These are phyloP conservation scores for Lodderomyces parapsilosis DNA, from an alignment of 1,139 yeast genomes.

Conservation along the genomic window DNA sequence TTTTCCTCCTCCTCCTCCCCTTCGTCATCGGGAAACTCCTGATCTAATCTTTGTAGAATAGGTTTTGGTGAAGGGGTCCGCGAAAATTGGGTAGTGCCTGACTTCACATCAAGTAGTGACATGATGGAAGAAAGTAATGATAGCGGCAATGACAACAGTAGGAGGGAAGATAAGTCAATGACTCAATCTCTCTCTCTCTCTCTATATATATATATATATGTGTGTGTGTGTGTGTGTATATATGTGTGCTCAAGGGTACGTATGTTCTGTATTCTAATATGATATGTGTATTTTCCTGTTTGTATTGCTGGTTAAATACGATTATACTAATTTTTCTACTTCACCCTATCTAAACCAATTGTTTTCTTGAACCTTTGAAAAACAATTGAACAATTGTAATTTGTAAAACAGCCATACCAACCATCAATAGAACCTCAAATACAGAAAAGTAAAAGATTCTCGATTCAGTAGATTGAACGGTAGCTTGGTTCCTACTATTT, in stretches of 20 bases:
- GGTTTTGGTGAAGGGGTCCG: slow-evolving; percentile 12
- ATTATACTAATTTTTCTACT: not conserved
- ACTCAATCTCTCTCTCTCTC: no score
- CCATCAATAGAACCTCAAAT: slow-evolving; percentile 77
- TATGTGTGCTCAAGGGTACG: not conserved
- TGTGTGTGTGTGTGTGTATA: not conserved
- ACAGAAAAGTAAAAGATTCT: slow-evolving; percentile 84
- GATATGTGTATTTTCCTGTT: no score
- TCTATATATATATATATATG: no score
- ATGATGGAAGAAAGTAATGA: not conserved
- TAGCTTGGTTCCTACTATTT: slow-evolving; percentile 86
- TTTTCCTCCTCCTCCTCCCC: not conserved
- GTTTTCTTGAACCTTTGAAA: slow-evolving; percentile 83
- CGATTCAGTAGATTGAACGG: slow-evolving; percentile 85
- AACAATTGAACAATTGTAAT: slow-evolving; percentile 81
- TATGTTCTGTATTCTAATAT: not conserved
- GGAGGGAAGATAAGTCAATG: no score
- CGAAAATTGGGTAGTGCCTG: slow-evolving; percentile 6
- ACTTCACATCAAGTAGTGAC: slow-evolving; percentile 7
- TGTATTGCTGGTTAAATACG: no score
- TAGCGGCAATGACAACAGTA: no score
- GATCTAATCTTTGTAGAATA: slow-evolving; percentile 6
- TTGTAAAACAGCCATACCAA: slow-evolving; percentile 83
- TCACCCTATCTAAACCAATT: slow-evolving; percentile 56
- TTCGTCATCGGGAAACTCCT: not conserved